A percentile compares a stretch with the other conserved stretches of the same genome.
Evolutionary conservation across 192 early-diverging fungal genomes (phyloP).

Genomic region (Spizellomyces sp.): DNA sequence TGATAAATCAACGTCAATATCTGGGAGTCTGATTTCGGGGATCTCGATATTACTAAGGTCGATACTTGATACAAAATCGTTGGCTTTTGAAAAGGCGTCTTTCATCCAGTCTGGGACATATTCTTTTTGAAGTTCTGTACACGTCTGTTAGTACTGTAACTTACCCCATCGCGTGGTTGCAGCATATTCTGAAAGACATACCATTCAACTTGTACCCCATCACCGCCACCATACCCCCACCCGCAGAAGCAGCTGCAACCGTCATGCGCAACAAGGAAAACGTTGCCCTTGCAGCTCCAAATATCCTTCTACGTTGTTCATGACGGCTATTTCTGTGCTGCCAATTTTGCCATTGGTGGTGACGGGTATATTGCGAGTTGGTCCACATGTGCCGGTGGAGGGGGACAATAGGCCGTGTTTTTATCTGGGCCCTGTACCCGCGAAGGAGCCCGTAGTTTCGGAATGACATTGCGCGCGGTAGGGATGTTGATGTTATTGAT

Average conservation of each 20-base stretch:
- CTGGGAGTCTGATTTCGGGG: slow-evolving; percentile 6
- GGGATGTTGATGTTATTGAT: too few relatives aligned
- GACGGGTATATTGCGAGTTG: too few relatives aligned
- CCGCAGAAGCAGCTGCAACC: slow-evolving; percentile 56
- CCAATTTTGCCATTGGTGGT: too few relatives aligned
- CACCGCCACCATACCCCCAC: slow-evolving; percentile 60
- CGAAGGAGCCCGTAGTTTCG: too few relatives aligned
- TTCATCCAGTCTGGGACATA: slow-evolving; percentile 52
- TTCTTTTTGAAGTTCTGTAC: slow-evolving; percentile 32
- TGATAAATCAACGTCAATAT: slow-evolving; percentile 24
- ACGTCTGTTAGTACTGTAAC: background rate
- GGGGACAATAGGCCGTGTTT: too few relatives aligned
- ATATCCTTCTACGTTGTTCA: slow-evolving; percentile 17
- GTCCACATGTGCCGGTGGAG: too few relatives aligned
- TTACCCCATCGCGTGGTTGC: background rate
- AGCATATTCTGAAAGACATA: background rate
- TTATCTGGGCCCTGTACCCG: too few relatives aligned
- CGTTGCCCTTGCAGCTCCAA: slow-evolving; percentile 8
- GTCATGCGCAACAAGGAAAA: slow-evolving; percentile 53
- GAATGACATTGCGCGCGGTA: too few relatives aligned
- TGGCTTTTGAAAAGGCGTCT: slow-evolving; percentile 36
- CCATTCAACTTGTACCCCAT: slow-evolving; percentile 58
- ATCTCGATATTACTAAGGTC: slow-evolving; percentile 34
- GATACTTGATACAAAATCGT: slow-evolving; percentile 31
- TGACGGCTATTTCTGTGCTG: background rate